Conservation (phyloP, 306 rosid species). For the Spatholobus suberectus region DNA sequence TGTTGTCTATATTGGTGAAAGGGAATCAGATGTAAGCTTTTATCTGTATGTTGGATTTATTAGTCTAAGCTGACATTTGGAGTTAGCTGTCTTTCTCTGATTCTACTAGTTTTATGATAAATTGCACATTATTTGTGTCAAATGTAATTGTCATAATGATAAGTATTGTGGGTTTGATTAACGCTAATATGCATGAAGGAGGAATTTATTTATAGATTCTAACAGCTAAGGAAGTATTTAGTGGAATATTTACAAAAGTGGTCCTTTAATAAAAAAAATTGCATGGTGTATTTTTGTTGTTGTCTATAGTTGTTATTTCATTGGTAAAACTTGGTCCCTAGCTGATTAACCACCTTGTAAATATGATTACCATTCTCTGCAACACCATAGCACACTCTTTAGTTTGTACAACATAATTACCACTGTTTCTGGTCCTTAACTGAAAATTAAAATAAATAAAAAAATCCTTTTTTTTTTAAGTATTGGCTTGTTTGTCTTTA, state of each 20-base stretch:
- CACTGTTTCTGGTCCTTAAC: background rate
- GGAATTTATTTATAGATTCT: background rate
- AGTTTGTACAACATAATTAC: conserved; percentile 9
- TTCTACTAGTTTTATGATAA: background rate
- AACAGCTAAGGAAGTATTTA: background rate
- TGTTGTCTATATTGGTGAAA: background rate
- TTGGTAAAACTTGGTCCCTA: background rate
- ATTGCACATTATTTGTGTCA: background rate
- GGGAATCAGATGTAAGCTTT: conserved; percentile 12
- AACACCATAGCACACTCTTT: background rate
- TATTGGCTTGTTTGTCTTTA: conserved; percentile 19
- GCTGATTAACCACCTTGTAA: background rate
- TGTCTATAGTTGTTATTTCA: background rate
- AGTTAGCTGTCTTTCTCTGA: background rate
- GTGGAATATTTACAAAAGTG: background rate
- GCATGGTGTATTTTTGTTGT: background rate
- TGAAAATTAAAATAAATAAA: background rate
- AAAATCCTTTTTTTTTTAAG: background rate
- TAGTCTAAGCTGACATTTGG: conserved; percentile 16
- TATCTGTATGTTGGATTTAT: background rate
- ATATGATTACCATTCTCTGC: background rate
- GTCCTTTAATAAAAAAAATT: background rate
- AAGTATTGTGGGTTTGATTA: conserved; percentile 1
- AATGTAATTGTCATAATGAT: background rate
- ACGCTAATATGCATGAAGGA: background rate